phyloP scores from a whole-genome alignment of 2,329 filamentous ascomycete genomes.

The Colletotrichum filicis region DNA sequence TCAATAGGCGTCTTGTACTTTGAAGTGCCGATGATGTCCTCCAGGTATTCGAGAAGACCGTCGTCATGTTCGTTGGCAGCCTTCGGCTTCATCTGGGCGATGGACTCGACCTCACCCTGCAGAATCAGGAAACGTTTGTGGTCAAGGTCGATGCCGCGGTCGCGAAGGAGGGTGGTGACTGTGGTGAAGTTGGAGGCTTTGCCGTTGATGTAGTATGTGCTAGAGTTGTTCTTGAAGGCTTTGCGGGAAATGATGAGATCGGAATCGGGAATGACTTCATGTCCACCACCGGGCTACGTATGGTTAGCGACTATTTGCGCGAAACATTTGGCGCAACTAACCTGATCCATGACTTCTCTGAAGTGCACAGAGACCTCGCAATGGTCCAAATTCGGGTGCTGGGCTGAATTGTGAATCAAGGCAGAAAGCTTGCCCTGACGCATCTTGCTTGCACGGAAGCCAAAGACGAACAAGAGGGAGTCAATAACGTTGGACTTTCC shows the following conservation, averaged over 20 bases:
- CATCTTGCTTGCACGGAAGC: slow-evolving; percentile 99
- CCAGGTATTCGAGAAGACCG: slow-evolving; percentile 93
- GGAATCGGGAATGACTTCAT: slow-evolving; percentile 84
- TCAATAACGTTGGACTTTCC: slow-evolving; percentile 99
- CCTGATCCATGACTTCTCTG: slow-evolving; percentile 90
- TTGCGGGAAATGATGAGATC: slow-evolving; percentile 88
- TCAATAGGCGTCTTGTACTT: slow-evolving; percentile 99
- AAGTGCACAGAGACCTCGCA: slow-evolving; percentile 99
- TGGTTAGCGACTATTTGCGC: slow-evolving; percentile 40
- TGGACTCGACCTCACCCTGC: slow-evolving; percentile 97
- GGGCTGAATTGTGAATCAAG: slow-evolving; percentile 95
- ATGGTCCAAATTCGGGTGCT: slow-evolving; percentile 84
- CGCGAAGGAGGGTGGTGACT: slow-evolving; percentile 87
- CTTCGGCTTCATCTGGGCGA: slow-evolving; percentile 99
- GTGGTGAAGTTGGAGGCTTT: slow-evolving; percentile 91
- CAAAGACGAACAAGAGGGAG: slow-evolving; percentile 97
- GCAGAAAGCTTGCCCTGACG: slow-evolving; percentile 98
- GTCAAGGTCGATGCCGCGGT: slow-evolving; percentile 92
- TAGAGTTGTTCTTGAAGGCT: slow-evolving; percentile 97
- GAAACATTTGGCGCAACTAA: slow-evolving; percentile 45
- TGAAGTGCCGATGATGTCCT: slow-evolving; percentile 98
- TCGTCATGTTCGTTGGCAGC: slow-evolving; percentile 96
- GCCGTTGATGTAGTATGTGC: slow-evolving; percentile 97
- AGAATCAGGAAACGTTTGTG: slow-evolving; percentile 98
- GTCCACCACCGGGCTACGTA: slow-evolving; percentile 70